Percentiles rank a stretch among this genome's conserved stretches.
phyloP scores from a whole-genome alignment of 768 basidiomycete genomes.

The Russula olivacea region DNA sequence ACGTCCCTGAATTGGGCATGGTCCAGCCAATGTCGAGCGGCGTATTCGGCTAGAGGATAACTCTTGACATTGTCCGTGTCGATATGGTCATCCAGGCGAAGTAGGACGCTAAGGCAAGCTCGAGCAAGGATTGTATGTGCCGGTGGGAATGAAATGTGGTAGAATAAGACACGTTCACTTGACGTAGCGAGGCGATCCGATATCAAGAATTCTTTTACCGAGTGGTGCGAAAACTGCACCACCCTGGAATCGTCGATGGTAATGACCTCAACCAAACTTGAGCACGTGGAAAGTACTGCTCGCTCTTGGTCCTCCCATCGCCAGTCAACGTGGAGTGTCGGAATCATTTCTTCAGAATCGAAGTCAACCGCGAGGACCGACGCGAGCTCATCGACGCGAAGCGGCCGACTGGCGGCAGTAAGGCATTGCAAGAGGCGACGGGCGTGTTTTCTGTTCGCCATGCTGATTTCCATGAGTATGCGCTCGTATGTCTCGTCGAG shows the following conservation, averaged over 20 bases:
- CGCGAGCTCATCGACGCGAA: constrained; percentile 7
- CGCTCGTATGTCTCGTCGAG: too few relatives aligned
- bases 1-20: neutral
- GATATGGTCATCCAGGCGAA: neutral
- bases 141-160: neutral
- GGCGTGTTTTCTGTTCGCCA: neutral
- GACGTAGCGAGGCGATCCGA: neutral
- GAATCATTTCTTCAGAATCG: neutral
- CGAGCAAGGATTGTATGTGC: constrained; percentile 1
- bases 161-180: neutral
- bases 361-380: constrained; percentile 5
- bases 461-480: too few relatives aligned
- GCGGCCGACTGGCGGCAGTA: neutral
- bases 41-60: neutral
- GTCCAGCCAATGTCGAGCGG: constrained; percentile 1
- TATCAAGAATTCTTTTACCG: constrained; percentile 2
- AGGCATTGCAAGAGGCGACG: constrained; percentile 9
- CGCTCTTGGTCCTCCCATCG: constrained; percentile 2
- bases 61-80: too few relatives aligned
- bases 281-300: neutral
- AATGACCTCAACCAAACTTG: neutral
- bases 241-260: neutral
- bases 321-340: neutral
- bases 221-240: constrained; percentile 3
- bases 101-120: constrained; percentile 1